Evolutionary conservation across 2,329 filamentous ascomycete genomes (phyloP).

Genomic region (Sphaerulina vaccinii): DNA sequence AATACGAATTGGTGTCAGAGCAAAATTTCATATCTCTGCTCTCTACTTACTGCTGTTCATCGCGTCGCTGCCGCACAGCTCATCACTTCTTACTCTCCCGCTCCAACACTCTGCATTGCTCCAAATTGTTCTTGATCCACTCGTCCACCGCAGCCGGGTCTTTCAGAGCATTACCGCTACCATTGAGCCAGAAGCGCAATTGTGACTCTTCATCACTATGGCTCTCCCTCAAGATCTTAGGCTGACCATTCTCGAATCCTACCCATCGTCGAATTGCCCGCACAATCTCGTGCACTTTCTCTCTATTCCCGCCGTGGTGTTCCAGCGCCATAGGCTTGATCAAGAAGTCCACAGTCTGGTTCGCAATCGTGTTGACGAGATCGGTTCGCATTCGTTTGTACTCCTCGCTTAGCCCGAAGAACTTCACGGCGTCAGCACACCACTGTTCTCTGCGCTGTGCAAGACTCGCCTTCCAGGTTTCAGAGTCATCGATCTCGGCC

Average conservation of each 20-base stretch:
- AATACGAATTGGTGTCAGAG: too few species aligned
- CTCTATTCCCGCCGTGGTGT: slow-evolving; percentile 22
- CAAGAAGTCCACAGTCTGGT: slow-evolving; percentile 25
- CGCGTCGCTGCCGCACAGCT: neutral
- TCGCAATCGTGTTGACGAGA: slow-evolving; percentile 23
- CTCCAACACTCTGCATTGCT: slow-evolving; percentile 29
- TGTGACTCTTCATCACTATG: slow-evolving; percentile 28
- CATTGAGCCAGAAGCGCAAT: slow-evolving; percentile 23
- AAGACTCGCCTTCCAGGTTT: neutral
- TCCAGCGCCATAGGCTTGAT: slow-evolving; percentile 25
- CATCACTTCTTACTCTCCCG: slow-evolving; percentile 6
- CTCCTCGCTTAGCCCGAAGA: slow-evolving; percentile 29
- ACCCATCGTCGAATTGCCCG: slow-evolving; percentile 33
- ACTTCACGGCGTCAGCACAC: slow-evolving; percentile 53
- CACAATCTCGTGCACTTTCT: slow-evolving; percentile 30
- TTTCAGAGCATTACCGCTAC: slow-evolving; percentile 7
- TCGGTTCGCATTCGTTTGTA: slow-evolving; percentile 21
- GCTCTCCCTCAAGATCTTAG: slow-evolving; percentile 16
- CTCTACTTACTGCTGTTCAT: too few species aligned
- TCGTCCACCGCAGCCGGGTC: slow-evolving; percentile 16
- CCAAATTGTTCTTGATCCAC: slow-evolving; percentile 32
- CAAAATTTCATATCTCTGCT: too few species aligned
- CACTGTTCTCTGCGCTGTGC: slow-evolving; percentile 46
- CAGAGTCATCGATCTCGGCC: neutral
- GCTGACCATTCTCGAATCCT: slow-evolving; percentile 16